Conservation (phyloP, 768 basidiomycete genomes). For the Auricularia auricula-judae region DNA sequence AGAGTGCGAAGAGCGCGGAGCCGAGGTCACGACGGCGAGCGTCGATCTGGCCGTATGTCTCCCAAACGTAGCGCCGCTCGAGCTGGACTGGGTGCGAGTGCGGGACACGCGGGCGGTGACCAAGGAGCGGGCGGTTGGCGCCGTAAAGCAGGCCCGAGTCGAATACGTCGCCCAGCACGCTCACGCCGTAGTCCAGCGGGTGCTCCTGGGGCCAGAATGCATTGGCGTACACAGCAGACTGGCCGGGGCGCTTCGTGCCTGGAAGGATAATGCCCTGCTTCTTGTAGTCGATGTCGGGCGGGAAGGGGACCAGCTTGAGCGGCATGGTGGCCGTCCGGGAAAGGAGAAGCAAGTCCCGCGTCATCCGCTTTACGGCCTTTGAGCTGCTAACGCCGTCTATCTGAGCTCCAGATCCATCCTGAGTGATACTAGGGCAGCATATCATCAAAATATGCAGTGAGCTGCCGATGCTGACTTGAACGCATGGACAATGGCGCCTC, state of each 20-base stretch:
- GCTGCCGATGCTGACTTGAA: too few relatives aligned
- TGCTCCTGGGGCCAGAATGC: neutral
- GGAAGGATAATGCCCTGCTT: conserved; percentile 63
- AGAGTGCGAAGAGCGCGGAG: conserved; percentile 59
- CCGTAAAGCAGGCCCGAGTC: conserved; percentile 43
- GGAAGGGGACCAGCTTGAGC: conserved; percentile 12
- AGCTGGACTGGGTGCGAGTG: conserved; percentile 59
- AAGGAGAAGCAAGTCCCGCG: too few relatives aligned
- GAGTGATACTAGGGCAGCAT: too few relatives aligned
- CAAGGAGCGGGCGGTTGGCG: conserved; percentile 47
- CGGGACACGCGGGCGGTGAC: conserved; percentile 47
- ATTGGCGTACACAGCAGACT: conserved; percentile 32
- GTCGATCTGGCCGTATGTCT: conserved; percentile 67
- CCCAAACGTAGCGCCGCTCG: conserved; percentile 60
- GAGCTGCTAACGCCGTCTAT: too few relatives aligned
- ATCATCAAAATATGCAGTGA: too few relatives aligned
- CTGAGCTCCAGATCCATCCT: too few relatives aligned
- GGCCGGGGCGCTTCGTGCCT: conserved; percentile 69
- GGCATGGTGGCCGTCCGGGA: neutral
- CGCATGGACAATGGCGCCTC: too few relatives aligned
- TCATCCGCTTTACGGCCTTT: too few relatives aligned
- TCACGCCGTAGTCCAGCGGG: conserved; percentile 2
- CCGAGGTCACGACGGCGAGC: conserved; percentile 59
- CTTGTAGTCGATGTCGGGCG: conserved; percentile 36
- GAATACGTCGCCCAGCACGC: conserved; percentile 43